These are phyloP conservation scores for Colletotrichum sp. DNA, from an alignment of 2,329 filamentous ascomycete genomes.

Conservation along the genomic window DNA sequence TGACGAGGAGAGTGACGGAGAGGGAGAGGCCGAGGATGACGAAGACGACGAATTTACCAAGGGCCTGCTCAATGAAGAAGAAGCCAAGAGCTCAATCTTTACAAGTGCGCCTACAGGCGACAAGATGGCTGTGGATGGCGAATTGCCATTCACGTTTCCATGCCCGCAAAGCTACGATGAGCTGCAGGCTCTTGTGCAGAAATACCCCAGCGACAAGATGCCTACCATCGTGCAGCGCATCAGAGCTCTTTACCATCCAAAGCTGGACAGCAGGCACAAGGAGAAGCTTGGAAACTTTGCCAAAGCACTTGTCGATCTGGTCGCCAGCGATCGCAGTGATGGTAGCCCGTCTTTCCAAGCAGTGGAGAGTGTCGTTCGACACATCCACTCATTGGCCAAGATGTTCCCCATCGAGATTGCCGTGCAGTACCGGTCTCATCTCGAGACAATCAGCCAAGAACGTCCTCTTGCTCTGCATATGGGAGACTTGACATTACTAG, in stretches of 20 bases:
- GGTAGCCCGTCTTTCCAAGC: conserved; percentile 65
- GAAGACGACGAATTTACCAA: conserved; percentile 72
- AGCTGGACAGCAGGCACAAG: conserved; percentile 85
- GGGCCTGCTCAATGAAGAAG: conserved; percentile 66
- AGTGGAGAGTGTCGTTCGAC: conserved; percentile 82
- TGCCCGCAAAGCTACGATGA: conserved; percentile 83
- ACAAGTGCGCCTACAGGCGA: conserved; percentile 22
- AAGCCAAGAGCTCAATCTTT: conserved; percentile 59
- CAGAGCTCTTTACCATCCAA: conserved; percentile 89
- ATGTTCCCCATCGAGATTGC: conserved; percentile 81
- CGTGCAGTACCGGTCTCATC: conserved; percentile 76
- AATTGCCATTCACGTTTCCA: conserved; percentile 80
- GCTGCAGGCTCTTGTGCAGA: conserved; percentile 69
- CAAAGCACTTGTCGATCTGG: conserved; percentile 67
- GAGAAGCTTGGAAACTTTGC: conserved; percentile 76
- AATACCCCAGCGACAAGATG: conserved; percentile 67
- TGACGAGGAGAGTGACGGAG: conserved; percentile 41
- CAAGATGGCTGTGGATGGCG: conserved; percentile 48
- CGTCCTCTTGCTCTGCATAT: conserved; percentile 58
- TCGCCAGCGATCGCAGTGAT: conserved; percentile 45
- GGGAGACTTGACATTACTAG: conserved; percentile 84
- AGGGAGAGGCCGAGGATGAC: conserved; percentile 37
- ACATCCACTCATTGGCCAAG: conserved; percentile 91
- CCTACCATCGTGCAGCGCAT: conserved; percentile 88
- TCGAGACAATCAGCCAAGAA: conserved; percentile 59